These are phyloP conservation scores for Debaryomyces coudertii DNA, from an alignment of 1,139 yeast genomes.

Conservation along the genomic window DNA sequence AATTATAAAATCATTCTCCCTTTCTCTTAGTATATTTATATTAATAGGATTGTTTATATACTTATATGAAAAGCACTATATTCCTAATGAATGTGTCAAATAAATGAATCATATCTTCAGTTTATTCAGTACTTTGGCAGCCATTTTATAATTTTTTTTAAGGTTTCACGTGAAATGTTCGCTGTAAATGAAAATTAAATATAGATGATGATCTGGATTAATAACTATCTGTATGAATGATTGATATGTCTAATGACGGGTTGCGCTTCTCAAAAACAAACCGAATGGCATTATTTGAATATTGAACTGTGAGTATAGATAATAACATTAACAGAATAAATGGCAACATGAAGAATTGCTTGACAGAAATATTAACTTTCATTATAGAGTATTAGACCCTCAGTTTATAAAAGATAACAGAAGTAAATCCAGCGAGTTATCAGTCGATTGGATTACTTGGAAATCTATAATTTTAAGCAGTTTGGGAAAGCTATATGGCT, in stretches of 20 bases:
- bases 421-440: slow-evolving; percentile 14
- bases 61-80: background rate
- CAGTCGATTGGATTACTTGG: slow-evolving; percentile 36
- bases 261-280: background rate
- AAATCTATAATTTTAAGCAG: slow-evolving; percentile 29
- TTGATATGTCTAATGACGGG: slow-evolving; percentile 1
- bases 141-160: background rate
- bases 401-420: slow-evolving; percentile 9
- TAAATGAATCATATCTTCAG: background rate
- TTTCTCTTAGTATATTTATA: too few relatives aligned
- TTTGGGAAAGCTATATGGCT: slow-evolving; percentile 36
- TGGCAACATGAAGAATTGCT: slow-evolving; percentile 8
- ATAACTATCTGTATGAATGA: background rate
- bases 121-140: background rate
- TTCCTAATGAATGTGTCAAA: background rate
- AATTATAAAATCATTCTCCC: background rate
- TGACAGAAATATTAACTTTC: background rate
- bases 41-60: too few relatives aligned
- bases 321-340: background rate
- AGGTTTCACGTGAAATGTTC: background rate
- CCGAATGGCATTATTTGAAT: slow-evolving; percentile 14
- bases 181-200: background rate
- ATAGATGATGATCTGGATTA: background rate
- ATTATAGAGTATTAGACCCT: slow-evolving; percentile 10
- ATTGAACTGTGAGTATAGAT: slow-evolving; percentile 19